A percentile compares a stretch with the other conserved stretches of the same genome.
These are phyloP conservation scores for Zopfia rhizophila DNA, from an alignment of 2,329 filamentous ascomycete species.

Conservation along the genomic window DNA sequence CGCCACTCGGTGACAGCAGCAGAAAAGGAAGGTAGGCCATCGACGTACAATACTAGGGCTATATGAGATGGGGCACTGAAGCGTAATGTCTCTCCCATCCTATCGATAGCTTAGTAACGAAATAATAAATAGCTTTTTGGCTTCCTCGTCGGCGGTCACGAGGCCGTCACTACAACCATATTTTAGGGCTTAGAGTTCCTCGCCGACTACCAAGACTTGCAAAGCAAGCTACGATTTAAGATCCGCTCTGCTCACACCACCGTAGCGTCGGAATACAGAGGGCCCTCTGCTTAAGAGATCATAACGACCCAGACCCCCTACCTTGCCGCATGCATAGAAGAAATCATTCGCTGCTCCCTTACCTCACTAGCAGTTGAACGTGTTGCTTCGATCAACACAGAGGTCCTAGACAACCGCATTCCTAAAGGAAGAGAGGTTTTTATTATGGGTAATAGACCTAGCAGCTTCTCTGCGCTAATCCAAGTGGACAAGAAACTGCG, in stretches of 20 bases:
- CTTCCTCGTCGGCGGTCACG: constrained; percentile 12
- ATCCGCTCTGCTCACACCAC: constrained; percentile 1
- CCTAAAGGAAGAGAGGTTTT: constrained; percentile 53
- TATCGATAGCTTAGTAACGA: background rate
- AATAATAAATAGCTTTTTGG: constrained; percentile 12
- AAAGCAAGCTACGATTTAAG: constrained; percentile 11
- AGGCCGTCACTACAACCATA: constrained; percentile 16
- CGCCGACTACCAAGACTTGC: background rate
- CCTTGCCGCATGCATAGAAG: constrained; percentile 56
- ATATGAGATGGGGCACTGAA: constrained; percentile 21
- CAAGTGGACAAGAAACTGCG: no score
- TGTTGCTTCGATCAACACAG: constrained; percentile 49
- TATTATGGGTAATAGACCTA: constrained; percentile 38
- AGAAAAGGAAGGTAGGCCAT: constrained; percentile 15
- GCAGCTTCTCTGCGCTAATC: no score
- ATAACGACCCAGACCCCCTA: constrained; percentile 35
- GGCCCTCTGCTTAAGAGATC: constrained; percentile 12
- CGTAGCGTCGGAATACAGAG: constrained; percentile 10
- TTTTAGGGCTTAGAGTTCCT: constrained; percentile 19
- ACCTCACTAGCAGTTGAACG: constrained; percentile 44
- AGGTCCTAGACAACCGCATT: constrained; percentile 53
- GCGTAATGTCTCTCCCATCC: background rate
- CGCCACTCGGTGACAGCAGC: constrained; percentile 3
- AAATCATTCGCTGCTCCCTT: constrained; percentile 48
- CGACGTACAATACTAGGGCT: constrained; percentile 7